phyloP scores from a whole-genome alignment of 176 grass and related monocot species.

The Carex scoparia region DNA sequence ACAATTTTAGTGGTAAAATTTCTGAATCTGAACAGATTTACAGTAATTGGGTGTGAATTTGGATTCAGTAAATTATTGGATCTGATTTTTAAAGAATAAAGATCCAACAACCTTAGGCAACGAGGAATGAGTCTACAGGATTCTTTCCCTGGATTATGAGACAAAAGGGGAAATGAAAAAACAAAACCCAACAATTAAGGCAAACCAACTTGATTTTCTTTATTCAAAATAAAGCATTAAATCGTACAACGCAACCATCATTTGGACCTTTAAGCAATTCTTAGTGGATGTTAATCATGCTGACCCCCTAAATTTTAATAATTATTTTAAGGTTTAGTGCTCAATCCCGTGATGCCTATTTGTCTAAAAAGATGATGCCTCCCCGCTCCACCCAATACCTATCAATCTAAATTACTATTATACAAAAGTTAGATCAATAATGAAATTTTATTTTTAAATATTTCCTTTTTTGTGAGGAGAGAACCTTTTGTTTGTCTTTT shows the following conservation, averaged over 20 bases:
- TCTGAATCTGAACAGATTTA: too few species aligned
- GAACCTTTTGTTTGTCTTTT: conserved; percentile 9
- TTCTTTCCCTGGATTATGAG: conserved; percentile 8
- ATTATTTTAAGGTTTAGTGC: conserved; percentile 18
- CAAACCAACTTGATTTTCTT: conserved; percentile 20
- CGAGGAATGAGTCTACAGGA: neutral
- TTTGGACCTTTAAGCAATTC: conserved; percentile 39
- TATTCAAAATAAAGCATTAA: conserved; percentile 32
- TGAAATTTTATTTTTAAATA: neutral
- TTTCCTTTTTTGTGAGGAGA: neutral
- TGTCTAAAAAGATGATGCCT: conserved; percentile 39
- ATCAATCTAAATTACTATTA: conserved; percentile 12
- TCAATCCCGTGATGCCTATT: conserved; percentile 43
- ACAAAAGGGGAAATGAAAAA: neutral
- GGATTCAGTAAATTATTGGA: neutral
- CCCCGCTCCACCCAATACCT: conserved; percentile 13
- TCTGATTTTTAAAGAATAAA: neutral
- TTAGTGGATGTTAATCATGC: conserved; percentile 39
- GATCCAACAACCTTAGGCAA: neutral
- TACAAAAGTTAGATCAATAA: conserved; percentile 2
- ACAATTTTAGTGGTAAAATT: too few species aligned
- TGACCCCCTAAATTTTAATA: conserved; percentile 29
- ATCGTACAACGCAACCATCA: conserved; percentile 43
- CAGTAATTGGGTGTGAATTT: too few species aligned
- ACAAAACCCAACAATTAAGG: conserved; percentile 17